Base-by-base conservation (phyloP, 164 flowering plant genomes). In the Macadamia integrifolia region DNA sequence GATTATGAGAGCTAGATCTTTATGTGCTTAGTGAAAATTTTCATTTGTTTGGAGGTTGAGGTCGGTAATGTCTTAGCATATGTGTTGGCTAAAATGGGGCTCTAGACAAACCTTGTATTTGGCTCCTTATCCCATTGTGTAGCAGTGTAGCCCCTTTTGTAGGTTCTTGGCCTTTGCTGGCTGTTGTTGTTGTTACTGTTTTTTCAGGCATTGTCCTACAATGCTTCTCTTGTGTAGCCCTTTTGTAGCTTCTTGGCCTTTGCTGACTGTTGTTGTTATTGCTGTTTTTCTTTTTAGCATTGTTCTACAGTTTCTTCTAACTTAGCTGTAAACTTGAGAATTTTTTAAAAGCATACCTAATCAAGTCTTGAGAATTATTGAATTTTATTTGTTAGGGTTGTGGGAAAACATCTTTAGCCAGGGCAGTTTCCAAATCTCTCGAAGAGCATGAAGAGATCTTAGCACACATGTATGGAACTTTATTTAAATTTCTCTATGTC, bases 331-430 rank as follows among this genome's bases (percentile, higher is more conserved):
- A 35, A 35, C 40, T 4, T 61, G 31, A 8, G 23, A 7, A 31
- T 10, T 14, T 61, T 31, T 23, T n/a, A n/a, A 48, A 44, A 17
- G 23, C 23, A 23, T 23, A 23, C 23, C 23, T 23, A 23, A 23
- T 23, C 23, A 23, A 23, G 23, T 43, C 13, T 55, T 60, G 60
- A 61, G 58, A 58, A 2, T 35, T 31, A 44, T 61, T 48, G 35
- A 32, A 11, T 9, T 15, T 46, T 6, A 3, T 58, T 60, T 72
- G 1, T 56, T 76, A 93, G 97, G 99, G 99, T 71, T 95, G 96
- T 75, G 99, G 98, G 67, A 95, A 95, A 82, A 88, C 98, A 48
- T 76, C 74, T 68, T 74, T 95, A 68, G 84, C 87, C 52, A 82
- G 74, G 79, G 88, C 89, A 71, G 87, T 83, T 79, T 90, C 94